Conservation (phyloP, 441 rosid genomes). For the Adansonia gregorii region DNA sequence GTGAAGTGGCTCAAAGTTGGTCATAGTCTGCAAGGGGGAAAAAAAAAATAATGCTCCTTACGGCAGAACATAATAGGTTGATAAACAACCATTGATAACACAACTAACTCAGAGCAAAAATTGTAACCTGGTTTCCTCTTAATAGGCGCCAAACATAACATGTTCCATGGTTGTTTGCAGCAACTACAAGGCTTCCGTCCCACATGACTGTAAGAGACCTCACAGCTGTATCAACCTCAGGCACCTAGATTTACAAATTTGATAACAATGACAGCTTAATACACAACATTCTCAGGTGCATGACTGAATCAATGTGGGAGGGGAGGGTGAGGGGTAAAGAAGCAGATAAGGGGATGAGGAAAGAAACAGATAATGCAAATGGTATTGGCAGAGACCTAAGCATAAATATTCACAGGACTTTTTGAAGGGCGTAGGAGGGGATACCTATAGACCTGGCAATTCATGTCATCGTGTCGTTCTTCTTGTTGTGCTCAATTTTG, state of each 20-base stretch:
- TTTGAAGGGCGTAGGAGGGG: not conserved
- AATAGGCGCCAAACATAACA: constrained; percentile 94
- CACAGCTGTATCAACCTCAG: constrained; percentile 89
- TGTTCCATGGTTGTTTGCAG: constrained; percentile 91
- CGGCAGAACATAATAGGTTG: constrained; percentile 23
- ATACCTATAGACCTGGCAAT: no score
- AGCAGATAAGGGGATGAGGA: not conserved
- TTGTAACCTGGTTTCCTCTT: constrained; percentile 72
- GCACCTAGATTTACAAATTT: constrained; percentile 59
- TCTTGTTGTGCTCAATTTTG: no score
- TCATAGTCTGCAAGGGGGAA: constrained; percentile 69
- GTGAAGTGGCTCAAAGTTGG: constrained; percentile 95
- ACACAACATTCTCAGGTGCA: not conserved
- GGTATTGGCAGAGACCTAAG: not conserved
- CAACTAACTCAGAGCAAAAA: not conserved
- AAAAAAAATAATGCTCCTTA: not conserved
- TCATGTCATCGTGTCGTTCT: no score
- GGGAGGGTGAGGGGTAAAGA: not conserved
- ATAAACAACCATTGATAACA: constrained; percentile 10
- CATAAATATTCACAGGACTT: not conserved
- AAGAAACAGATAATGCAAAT: constrained; percentile 15
- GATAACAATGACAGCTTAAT: constrained; percentile 15
- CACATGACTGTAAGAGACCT: constrained; percentile 91
- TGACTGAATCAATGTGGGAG: not conserved
- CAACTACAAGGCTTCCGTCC: constrained; percentile 95